These are phyloP conservation scores for Trichoderma simmonsii DNA, from an alignment of 2,329 filamentous ascomycete species.

Conservation along the genomic window DNA sequence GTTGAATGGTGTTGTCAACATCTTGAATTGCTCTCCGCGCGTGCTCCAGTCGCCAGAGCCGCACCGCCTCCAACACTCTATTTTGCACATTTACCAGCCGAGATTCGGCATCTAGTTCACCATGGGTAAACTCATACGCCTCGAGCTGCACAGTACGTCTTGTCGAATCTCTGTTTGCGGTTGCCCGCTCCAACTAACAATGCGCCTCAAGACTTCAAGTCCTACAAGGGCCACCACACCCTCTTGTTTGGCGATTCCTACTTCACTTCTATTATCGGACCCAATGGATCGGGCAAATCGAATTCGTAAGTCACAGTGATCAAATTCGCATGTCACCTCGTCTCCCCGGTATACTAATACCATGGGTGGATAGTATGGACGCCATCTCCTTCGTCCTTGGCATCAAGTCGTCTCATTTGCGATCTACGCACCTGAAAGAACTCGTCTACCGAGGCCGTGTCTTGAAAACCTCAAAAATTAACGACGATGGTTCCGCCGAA, in stretches of 20 bases:
- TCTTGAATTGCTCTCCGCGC: not conserved
- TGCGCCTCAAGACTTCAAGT: constrained; percentile 80
- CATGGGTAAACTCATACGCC: constrained; percentile 94
- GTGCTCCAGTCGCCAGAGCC: constrained; percentile 9
- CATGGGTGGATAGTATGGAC: constrained; percentile 69
- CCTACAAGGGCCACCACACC: constrained; percentile 94
- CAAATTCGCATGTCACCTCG: too few relatives aligned
- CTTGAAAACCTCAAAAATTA: constrained; percentile 86
- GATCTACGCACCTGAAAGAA: constrained; percentile 89
- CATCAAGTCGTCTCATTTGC: constrained; percentile 97
- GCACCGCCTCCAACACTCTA: not conserved
- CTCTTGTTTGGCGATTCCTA: constrained; percentile 96
- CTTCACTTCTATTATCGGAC: constrained; percentile 98
- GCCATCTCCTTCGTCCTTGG: constrained; percentile 98
- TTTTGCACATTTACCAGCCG: not conserved
- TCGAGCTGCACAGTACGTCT: constrained; percentile 84
- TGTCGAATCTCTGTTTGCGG: not conserved
- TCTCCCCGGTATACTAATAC: not conserved
- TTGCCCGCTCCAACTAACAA: not conserved
- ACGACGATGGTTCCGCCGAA: constrained; percentile 77
- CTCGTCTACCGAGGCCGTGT: constrained; percentile 95
- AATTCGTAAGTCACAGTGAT: constrained; percentile 68
- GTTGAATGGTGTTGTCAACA: constrained; percentile 11
- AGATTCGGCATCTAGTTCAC: constrained; percentile 34
- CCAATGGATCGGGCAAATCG: constrained; percentile 98